Base-by-base conservation (phyloP, 2,329 filamentous ascomycete species). In the Alternaria triticimaculans region DNA sequence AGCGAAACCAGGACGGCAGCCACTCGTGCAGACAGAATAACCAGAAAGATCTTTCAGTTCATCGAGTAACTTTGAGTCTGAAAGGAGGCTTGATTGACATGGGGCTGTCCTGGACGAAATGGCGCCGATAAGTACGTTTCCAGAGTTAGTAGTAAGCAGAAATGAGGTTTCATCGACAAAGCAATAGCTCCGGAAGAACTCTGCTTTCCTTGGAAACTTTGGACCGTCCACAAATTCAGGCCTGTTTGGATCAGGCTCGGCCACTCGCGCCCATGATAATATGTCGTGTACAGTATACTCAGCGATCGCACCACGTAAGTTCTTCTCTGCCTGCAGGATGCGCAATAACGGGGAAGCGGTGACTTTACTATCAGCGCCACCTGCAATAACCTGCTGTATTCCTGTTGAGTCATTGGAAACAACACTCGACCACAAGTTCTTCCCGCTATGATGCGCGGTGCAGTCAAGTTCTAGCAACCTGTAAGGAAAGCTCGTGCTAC, bases 341-440 rank as follows among this genome's bases (percentile, higher is more conserved):
- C 33, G 58, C 11, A 44, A 44, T 7, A 75, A 48, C 3, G 63
- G 60, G 48, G 72, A 62, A 14, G 67, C 64, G 9, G 77, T 77
- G 46, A 91, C 82, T 30, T 85, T 85, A 15, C 94, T 91, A 80
- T 99, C 96, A 11, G 92, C 91, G n/a, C 93, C 96, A 12, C 96
- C 96, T 2, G 68, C 70, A 23, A 71, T 58, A 9, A 78, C 64
- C 10, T 68, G 61, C 25, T 66, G 62, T 11, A 54, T n/a, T 20
- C 62, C 63, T 30, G 55, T 26, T 2, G 46, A 12, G 33, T 54
- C 37, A 11, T 46, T 30, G 18, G 56, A 65, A 2, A 74, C 58
- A 10, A 65, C 55, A 62, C 72, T 56, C 0, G 94, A 90, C 94
- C 95, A 98, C 7, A 98, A 89, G 75, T 97, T 94, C 79, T 97